Percentiles rank a stretch among this genome's conserved stretches.
phyloP scores from a whole-genome alignment of 192 early-diverging fungal genomes.

The Umbelopsis sp. region DNA sequence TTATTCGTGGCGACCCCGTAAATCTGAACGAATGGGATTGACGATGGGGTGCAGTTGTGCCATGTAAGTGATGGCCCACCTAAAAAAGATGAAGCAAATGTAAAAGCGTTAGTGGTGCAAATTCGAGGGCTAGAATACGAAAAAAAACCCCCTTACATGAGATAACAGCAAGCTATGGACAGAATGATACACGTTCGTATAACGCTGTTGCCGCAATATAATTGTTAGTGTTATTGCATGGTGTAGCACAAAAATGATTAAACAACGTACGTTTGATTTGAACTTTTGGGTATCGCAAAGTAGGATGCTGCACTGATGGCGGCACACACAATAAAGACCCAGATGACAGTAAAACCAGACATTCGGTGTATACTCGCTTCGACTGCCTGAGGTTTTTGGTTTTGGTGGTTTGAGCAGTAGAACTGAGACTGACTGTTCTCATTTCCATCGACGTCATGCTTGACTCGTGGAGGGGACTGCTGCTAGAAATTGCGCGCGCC shows the following conservation, averaged over 20 bases:
- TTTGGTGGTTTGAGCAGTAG: background rate
- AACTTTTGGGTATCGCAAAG: constrained; percentile 55
- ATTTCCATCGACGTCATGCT: constrained; percentile 12
- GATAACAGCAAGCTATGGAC: constrained; percentile 59
- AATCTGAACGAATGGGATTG: constrained; percentile 69
- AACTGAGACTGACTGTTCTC: background rate
- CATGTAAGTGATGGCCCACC: constrained; percentile 90
- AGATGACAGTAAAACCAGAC: constrained; percentile 58
- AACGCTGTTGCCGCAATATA: constrained; percentile 39
- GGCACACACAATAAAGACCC: constrained; percentile 51
- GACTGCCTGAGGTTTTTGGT: background rate
- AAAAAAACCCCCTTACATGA: constrained; percentile 55
- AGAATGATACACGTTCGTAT: constrained; percentile 61
- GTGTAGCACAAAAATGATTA: background rate
- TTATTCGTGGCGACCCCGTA: constrained; percentile 41
- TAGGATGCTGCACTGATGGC: constrained; percentile 51
- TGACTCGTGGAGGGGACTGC: constrained; percentile 3
- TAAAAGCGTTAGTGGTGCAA: constrained; percentile 1
- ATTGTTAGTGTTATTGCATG: background rate
- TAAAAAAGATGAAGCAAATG: constrained; percentile 33
- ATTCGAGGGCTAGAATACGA: background rate
- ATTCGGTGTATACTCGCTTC: constrained; percentile 30
- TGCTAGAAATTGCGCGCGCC: constrained; percentile 20
- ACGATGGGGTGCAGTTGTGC: constrained; percentile 87
- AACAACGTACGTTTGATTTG: constrained; percentile 63